These are phyloP conservation scores for Cyathus striatus DNA, from an alignment of 768 basidiomycete genomes.

Conservation along the genomic window DNA sequence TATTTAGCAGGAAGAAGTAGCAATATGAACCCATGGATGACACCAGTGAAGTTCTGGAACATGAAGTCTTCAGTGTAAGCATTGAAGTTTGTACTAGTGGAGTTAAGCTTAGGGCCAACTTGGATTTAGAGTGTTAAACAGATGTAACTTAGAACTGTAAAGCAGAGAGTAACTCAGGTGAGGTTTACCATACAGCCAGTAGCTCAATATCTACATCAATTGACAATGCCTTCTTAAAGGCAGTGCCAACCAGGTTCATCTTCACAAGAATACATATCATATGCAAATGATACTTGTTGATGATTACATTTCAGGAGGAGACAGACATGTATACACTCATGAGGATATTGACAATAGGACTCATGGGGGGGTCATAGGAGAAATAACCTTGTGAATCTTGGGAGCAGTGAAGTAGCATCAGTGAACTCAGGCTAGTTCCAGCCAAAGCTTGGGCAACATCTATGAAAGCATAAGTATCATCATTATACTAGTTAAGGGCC, in stretches of 20 bases:
- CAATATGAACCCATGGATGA: conserved; percentile 38
- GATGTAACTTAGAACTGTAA: background rate
- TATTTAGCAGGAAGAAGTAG: too few species aligned
- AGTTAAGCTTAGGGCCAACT: conserved; percentile 39
- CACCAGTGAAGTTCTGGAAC: conserved; percentile 50
- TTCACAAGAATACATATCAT: conserved; percentile 63
- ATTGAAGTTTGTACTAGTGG: conserved; percentile 39
- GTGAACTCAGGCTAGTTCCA: conserved; percentile 63
- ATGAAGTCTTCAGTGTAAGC: conserved; percentile 51
- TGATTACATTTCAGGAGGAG: conserved; percentile 65
- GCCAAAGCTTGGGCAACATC: conserved; percentile 59
- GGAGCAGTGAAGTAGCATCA: background rate
- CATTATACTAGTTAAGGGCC: conserved; percentile 1
- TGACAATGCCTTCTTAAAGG: conserved; percentile 72
- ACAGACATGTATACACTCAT: conserved; percentile 46
- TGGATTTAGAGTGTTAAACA: conserved; percentile 6
- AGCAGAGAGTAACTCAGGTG: too few species aligned
- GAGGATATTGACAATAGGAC: too few species aligned
- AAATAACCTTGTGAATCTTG: conserved; percentile 55
- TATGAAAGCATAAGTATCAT: conserved; percentile 4
- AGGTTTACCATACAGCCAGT: conserved; percentile 69
- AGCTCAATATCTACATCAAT: conserved; percentile 73
- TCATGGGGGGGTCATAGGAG: background rate
- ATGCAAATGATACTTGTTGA: conserved; percentile 76
- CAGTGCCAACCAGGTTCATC: conserved; percentile 52